These are phyloP conservation scores for Naganishia liquefaciens DNA, from an alignment of 1,284 basidiomycete species.

Conservation along the genomic window DNA sequence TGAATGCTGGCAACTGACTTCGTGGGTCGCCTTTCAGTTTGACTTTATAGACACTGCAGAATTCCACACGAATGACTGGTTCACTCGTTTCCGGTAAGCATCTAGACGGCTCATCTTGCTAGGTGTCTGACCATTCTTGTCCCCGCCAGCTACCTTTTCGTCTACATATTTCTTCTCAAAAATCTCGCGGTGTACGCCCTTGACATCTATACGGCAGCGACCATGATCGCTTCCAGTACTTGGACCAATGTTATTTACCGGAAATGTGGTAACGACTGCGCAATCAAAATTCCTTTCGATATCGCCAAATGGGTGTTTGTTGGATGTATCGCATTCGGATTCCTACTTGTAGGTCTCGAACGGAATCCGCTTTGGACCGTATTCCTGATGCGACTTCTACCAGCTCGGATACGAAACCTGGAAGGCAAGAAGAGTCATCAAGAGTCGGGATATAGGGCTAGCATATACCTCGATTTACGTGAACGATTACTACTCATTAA, in stretches of 20 bases:
- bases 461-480: constrained; percentile 97
- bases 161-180: constrained; percentile 90
- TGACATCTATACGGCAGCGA: constrained; percentile 96
- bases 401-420: constrained; percentile 82
- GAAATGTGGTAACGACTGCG: constrained; percentile 67
- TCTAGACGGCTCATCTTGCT: background rate
- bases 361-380: background rate
- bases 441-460: constrained; percentile 92
- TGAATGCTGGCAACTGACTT: background rate
- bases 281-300: constrained; percentile 82
- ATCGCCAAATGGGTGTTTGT: constrained; percentile 96
- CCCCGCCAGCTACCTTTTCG: constrained; percentile 78
- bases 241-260: constrained; percentile 90
- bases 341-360: constrained; percentile 69
- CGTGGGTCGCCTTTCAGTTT: constrained; percentile 62
- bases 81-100: constrained; percentile 79
- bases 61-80: constrained; percentile 81
- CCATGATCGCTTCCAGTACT: constrained; percentile 85
- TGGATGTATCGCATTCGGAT: constrained; percentile 96
- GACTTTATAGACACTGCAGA: constrained; percentile 90
- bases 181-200: constrained; percentile 92
- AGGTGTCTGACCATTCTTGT: constrained; percentile 2
- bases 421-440: constrained; percentile 90
- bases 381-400: background rate
- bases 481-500: constrained; percentile 89